Base-by-base conservation (phyloP, 2,329 filamentous ascomycete genomes). In the Acarospora socialis region DNA sequence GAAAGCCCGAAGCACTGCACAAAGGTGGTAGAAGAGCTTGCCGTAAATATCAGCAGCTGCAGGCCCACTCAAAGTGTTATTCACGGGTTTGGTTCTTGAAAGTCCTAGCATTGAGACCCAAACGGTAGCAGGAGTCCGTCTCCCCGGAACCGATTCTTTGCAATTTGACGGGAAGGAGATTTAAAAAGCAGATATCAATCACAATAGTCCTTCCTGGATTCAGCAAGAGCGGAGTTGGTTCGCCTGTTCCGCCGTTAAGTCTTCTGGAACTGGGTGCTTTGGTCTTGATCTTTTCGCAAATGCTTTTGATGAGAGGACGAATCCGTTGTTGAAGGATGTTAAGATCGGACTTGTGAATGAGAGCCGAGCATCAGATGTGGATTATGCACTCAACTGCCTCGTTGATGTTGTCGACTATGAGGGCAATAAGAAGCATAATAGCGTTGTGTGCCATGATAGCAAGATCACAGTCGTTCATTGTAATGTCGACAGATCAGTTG, bases 291-390 rank as follows among this genome's bases (percentile, higher is more conserved):
- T 57, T 55, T 3, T 23, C 30, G 21, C 51, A 52, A 1, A 58
- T 47, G 4, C 49, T 38, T 20, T 56, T 18, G 7, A 65, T 47
- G 1, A 50, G 32, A 2, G 52, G 51, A 1, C 47, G 37, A 8
- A 60, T 37, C 0, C 32, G 24, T 0, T 28, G 15, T 9, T 43
- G 37, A 3, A 61, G 36, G 2, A 39, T 22, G 0, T 44, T 12
- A 1, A 50, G 6, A 28, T 54, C 39, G 2, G 20, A 23, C 4
- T 34, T 14, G 1, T 48, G 44, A 0, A 63, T 13, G 3, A 52
- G 31, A 2, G 55, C 54, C 0, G 61, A 66, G 43, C 64, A 65
- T 60, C 60, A 65, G 3, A 63, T 6, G 41, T 65, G 59, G 1
- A 61, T 38, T 26, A 63, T 60, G 10, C 45, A 46, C 0, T 51